phyloP scores from a whole-genome alignment of 148 eudicot species.

The Suaeda aralocaspica region DNA sequence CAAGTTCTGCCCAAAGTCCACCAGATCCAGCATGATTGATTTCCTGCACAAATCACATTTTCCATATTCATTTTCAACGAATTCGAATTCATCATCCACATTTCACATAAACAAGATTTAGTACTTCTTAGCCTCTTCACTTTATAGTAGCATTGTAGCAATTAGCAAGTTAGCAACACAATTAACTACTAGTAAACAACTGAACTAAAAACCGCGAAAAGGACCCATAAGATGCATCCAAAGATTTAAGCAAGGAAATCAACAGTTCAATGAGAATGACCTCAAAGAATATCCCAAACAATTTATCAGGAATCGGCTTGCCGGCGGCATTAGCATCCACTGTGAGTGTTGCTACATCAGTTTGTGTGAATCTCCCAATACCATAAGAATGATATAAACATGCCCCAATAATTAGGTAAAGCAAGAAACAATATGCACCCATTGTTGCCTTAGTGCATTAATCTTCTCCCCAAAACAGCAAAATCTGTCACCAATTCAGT shows the following conservation, averaged over 20 bases:
- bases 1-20: slow-evolving; percentile 96
- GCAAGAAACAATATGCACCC: slow-evolving; percentile 37
- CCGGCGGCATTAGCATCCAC: slow-evolving; percentile 55
- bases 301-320: slow-evolving; percentile 50
- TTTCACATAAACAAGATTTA: background rate
- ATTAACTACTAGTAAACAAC: too few species aligned
- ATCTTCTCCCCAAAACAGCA: slow-evolving; percentile 22
- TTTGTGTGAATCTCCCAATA: slow-evolving; percentile 29
- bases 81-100: background rate
- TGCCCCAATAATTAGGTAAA: slow-evolving; percentile 32
- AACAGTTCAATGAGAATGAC: slow-evolving; percentile 29
- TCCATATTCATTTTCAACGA: slow-evolving; percentile 4
- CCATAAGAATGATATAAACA: slow-evolving; percentile 35
- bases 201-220: background rate
- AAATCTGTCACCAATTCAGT: slow-evolving; percentile 13
- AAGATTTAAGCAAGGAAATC: background rate
- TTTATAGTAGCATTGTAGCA: too few species aligned
- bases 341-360: slow-evolving; percentile 50
- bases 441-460: slow-evolving; percentile 38
- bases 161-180: too few species aligned
- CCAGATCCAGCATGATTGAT: slow-evolving; percentile 96
- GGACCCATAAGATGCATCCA: background rate
- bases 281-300: slow-evolving; percentile 89
- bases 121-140: too few species aligned
- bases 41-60: slow-evolving; percentile 49